phyloP scores from a whole-genome alignment of 129 eudicot species.

The Lactuca saligna region DNA sequence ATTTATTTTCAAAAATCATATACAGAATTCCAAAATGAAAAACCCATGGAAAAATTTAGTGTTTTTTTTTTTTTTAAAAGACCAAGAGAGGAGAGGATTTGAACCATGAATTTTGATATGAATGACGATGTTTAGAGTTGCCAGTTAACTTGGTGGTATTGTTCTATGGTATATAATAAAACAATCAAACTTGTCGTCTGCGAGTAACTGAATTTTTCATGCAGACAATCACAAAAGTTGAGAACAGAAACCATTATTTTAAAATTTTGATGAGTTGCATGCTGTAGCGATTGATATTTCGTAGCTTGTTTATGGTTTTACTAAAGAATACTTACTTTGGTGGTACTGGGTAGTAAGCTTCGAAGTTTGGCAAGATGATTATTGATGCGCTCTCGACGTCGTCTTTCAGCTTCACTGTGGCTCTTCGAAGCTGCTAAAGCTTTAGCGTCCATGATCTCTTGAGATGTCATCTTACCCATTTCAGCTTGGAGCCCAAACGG shows the following conservation, averaged over 20 bases:
- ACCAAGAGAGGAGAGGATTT: background rate
- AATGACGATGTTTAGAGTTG: background rate
- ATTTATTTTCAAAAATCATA: background rate
- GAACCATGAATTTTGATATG: background rate
- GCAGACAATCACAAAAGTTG: background rate
- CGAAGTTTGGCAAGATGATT: conserved; percentile 89
- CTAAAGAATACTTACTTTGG: conserved; percentile 56
- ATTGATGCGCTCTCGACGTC: conserved; percentile 86
- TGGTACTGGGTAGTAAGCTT: conserved; percentile 82
- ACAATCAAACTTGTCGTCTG: background rate
- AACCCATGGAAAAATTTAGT: background rate
- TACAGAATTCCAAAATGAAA: background rate
- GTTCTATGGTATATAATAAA: background rate
- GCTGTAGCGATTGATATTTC: too few relatives aligned
- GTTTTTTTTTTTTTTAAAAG: background rate
- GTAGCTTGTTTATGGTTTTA: background rate
- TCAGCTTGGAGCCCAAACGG: conserved; percentile 88
- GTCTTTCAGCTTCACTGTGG: conserved; percentile 93
- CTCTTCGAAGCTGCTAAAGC: conserved; percentile 97
- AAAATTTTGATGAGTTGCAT: background rate
- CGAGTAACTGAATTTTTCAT: background rate
- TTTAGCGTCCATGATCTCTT: conserved; percentile 97
- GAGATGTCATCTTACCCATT: conserved; percentile 80
- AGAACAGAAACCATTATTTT: background rate
- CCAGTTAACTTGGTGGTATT: background rate